Evolutionary conservation across 345 rosid genomes (phyloP).

Genomic region (Sonneratia alba): DNA sequence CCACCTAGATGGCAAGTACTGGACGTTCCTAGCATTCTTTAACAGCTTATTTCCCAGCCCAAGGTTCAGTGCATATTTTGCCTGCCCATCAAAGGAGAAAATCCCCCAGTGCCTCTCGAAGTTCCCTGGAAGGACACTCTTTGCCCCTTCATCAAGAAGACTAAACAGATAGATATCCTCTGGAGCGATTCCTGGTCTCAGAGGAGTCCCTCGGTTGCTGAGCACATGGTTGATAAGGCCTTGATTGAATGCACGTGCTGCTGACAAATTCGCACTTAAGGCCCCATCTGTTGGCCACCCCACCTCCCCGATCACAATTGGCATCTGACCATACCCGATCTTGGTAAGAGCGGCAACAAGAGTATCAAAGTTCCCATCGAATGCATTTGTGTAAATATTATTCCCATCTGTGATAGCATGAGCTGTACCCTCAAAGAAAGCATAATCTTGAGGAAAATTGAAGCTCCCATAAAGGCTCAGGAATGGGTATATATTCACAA

Average conservation of each 20-base stretch:
- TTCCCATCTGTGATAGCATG: slow-evolving; percentile 77
- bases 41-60: slow-evolving; percentile 61
- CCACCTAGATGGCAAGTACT: slow-evolving; percentile 90
- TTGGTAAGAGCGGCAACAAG: slow-evolving; percentile 77
- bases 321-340: slow-evolving; percentile 83
- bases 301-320: slow-evolving; percentile 85
- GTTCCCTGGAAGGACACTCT: slow-evolving; percentile 69
- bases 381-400: slow-evolving; percentile 74
- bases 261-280: slow-evolving; percentile 66
- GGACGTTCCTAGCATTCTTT: slow-evolving; percentile 58
- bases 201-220: slow-evolving; percentile 77
- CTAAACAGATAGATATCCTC: slow-evolving; percentile 78
- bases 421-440: slow-evolving; percentile 75
- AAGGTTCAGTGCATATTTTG: slow-evolving; percentile 73
- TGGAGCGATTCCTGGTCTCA: slow-evolving; percentile 72
- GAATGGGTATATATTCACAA: slow-evolving; percentile 89
- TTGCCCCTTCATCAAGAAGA: slow-evolving; percentile 88
- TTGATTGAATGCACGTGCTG: slow-evolving; percentile 82
- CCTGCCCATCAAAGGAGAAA: slow-evolving; percentile 95
- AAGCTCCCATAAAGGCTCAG: slow-evolving; percentile 81
- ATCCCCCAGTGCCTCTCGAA: slow-evolving; percentile 98
- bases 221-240: slow-evolving; percentile 66
- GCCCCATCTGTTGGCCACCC: slow-evolving; percentile 98
- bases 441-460: slow-evolving; percentile 91
- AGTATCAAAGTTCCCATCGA: slow-evolving; percentile 90